phyloP scores from a whole-genome alignment of 371 early-diverging fungal species.

The Mucor ambiguus region DNA sequence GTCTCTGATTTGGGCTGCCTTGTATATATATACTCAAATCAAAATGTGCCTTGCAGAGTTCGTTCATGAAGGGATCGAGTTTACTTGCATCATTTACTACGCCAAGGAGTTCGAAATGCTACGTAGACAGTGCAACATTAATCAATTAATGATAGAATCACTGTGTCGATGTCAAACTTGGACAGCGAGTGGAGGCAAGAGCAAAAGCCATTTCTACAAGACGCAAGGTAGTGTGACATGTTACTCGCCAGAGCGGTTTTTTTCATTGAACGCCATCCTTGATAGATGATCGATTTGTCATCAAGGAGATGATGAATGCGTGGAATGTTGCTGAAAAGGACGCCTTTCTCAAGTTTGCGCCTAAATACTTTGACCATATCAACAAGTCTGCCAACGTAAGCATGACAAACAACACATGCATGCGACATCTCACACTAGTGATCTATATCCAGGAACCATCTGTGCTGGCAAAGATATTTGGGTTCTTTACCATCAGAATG shows the following conservation, averaged over 20 bases:
- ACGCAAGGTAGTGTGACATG: constrained; percentile 51
- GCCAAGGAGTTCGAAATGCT: constrained; percentile 87
- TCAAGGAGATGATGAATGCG: constrained; percentile 84
- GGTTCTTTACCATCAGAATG: constrained; percentile 83
- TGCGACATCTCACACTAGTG: not conserved
- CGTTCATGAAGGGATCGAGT: constrained; percentile 68
- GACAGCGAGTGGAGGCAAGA: constrained; percentile 85
- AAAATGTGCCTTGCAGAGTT: constrained; percentile 48
- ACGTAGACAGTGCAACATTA: constrained; percentile 78
- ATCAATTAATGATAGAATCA: constrained; percentile 75
- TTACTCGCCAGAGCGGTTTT: not conserved
- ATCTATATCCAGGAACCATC: constrained; percentile 61
- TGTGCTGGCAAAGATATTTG: constrained; percentile 90
- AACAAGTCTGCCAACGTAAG: constrained; percentile 50
- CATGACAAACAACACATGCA: not conserved
- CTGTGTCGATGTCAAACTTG: constrained; percentile 81
- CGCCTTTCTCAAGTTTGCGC: constrained; percentile 87
- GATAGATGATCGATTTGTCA: constrained; percentile 79
- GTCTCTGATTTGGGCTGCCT: not conserved
- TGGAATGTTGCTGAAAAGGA: constrained; percentile 84
- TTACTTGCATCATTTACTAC: constrained; percentile 85
- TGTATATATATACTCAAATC: not conserved
- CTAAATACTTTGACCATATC: constrained; percentile 90
- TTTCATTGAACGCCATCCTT: too few relatives aligned
- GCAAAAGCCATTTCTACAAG: constrained; percentile 64